Evolutionary conservation across 2,329 filamentous ascomycete genomes (phyloP).

Genomic region (Periconia macrospinosa): DNA sequence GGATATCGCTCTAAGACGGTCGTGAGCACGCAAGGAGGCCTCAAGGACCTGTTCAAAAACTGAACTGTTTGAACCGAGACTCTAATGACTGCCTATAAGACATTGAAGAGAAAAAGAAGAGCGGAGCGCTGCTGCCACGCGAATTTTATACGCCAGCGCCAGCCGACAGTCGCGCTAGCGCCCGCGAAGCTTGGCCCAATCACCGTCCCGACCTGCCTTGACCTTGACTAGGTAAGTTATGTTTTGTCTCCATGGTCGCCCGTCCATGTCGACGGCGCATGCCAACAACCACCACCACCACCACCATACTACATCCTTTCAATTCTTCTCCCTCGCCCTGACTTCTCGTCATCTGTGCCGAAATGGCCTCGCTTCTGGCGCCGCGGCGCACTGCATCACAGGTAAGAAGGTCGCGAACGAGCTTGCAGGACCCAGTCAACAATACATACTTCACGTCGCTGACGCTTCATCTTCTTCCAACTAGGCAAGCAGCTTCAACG

Average conservation of each 20-base stretch:
- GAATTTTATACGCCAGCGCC: slow-evolving; percentile 20
- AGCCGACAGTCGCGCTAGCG: slow-evolving; percentile 18
- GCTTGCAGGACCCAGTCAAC: neutral
- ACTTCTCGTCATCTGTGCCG: neutral
- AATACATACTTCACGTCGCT: neutral
- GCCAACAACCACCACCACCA: neutral
- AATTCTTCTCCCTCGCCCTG: neutral
- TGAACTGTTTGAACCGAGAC: slow-evolving; percentile 91
- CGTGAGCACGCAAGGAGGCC: slow-evolving; percentile 95
- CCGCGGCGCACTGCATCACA: slow-evolving; percentile 25
- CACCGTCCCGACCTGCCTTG: neutral
- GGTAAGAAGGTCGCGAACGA: slow-evolving; percentile 20
- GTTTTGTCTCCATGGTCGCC: slow-evolving; percentile 22
- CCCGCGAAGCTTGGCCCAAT: neutral
- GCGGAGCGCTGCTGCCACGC: slow-evolving; percentile 24
- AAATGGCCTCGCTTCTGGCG: slow-evolving; percentile 31
- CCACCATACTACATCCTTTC: neutral
- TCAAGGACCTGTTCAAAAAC: slow-evolving; percentile 87
- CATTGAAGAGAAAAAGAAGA: slow-evolving; percentile 65
- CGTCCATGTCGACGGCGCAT: neutral
- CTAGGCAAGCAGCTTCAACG: neutral
- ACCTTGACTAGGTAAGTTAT: slow-evolving; percentile 17
- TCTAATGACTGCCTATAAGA: slow-evolving; percentile 91
- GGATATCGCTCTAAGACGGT: slow-evolving; percentile 81
- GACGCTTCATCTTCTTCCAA: neutral